Evolutionary conservation across 257 asterid genomes (phyloP), one percentile per base, ranked within the genome.

Genomic region (Solanum medicagineum): DNA sequence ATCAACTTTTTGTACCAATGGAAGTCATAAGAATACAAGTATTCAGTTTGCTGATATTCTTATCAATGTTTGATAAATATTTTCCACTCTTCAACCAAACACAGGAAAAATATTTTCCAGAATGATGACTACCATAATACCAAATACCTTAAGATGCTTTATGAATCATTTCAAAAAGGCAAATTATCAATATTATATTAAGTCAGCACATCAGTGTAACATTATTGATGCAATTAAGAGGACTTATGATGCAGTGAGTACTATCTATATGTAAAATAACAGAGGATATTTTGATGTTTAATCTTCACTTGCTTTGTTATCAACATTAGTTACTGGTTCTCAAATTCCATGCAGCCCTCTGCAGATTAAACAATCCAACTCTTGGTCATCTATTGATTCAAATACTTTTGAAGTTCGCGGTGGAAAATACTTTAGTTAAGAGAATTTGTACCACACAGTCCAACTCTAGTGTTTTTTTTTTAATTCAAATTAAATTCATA

Each of bases 301-400:
- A 49, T 24, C 42, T 14, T 63, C 20, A 44, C n/a, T 29, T 42
- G 6, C 44, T 65, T 22, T 9, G 10, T 55, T 81, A 74, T 59
- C 80, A n/a, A 9, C 82, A 36, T 86, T 26, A 81, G 29, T 86
- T 51, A 81, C 15, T 81, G 98, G 99, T 70, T 95, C 98, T 86
- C 98, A 91, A 87, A 86, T 95, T 77, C 89, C 87, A 80, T 86
- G 90, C 85, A 92, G 94, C 77, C 92, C 96, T 32, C 71, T 90
- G 55, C 98, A 92, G 89, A 94, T 92, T 91, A 93, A 87, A 54
- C 88, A 89, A 85, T 19, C 94, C 9, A 94, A 91, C 73, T 84
- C 88, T 84, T 95, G 99, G 99, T 95, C 98, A 65, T 84, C 63
- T 47, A 83, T 95, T 47, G 92, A 93, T 65, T 93, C 99, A 7